phyloP scores from a whole-genome alignment of 345 rosid genomes.

The Dimocarpus longan region DNA sequence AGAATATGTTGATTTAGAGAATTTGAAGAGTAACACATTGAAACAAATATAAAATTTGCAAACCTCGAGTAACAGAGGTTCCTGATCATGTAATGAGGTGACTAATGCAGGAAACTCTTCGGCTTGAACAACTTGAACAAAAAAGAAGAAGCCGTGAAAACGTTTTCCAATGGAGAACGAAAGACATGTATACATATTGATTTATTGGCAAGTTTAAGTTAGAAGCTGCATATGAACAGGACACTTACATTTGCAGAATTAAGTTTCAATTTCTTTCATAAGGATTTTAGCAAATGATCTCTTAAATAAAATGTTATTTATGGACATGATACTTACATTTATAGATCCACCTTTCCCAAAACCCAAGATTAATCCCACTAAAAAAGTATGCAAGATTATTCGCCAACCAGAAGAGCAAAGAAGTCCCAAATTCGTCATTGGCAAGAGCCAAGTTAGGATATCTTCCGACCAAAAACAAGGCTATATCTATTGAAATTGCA shows the following conservation, averaged over 20 bases:
- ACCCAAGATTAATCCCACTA: not conserved
- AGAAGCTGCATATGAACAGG: too few relatives aligned
- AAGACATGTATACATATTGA: too few relatives aligned
- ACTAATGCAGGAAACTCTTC: not conserved
- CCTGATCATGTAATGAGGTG: too few relatives aligned
- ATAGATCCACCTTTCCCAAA: not conserved
- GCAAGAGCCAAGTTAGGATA: not conserved
- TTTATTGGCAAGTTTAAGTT: not conserved
- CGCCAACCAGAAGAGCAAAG: not conserved
- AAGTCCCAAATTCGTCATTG: not conserved
- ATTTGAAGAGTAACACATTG: too few relatives aligned
- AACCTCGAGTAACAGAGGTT: too few relatives aligned
- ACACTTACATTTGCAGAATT: too few relatives aligned
- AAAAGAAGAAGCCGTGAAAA: too few relatives aligned
- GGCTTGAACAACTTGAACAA: not conserved
- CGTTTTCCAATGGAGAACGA: too few relatives aligned
- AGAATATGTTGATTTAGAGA: not conserved
- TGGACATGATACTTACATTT: not conserved
- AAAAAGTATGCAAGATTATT: fast-evolving
- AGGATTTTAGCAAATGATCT: too few relatives aligned
- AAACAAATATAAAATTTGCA: too few relatives aligned
- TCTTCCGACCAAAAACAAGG: not conserved
- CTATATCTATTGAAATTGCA: not conserved
- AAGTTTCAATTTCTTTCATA: too few relatives aligned
- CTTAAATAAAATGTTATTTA: too few relatives aligned